A percentile compares a stretch with the other conserved stretches of the same genome.
Evolutionary conservation across 768 basidiomycete genomes (phyloP).

Genomic region (Lentinula sp.): DNA sequence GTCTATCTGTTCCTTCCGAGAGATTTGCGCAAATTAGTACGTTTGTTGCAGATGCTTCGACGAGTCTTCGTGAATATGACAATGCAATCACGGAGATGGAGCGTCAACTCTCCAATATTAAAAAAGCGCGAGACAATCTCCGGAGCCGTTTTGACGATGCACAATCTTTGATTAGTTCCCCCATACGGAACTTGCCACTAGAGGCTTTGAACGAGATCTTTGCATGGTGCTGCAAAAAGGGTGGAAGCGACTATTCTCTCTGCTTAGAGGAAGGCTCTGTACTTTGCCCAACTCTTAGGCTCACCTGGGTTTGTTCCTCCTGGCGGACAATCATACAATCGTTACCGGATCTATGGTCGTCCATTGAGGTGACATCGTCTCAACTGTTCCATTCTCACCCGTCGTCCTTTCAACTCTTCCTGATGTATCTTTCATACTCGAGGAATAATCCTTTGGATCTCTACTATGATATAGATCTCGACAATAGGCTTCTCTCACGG

Average conservation of each 20-base stretch:
- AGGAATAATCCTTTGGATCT: not conserved
- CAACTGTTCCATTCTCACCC: not conserved
- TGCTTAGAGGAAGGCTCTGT: not conserved
- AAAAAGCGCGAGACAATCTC: not conserved
- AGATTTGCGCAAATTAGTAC: not conserved
- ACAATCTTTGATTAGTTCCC: not conserved
- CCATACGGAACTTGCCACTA: not conserved
- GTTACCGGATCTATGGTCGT: not conserved
- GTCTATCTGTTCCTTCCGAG: not conserved
- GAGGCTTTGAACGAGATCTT: slow-evolving; percentile 2
- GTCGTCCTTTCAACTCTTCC: not conserved
- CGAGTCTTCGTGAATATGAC: not conserved
- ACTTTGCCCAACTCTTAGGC: not conserved
- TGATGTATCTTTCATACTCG: not conserved
- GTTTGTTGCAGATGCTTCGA: not conserved
- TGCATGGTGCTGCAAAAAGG: not conserved
- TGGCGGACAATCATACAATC: not conserved
- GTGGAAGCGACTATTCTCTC: not conserved
- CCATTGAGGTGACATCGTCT: not conserved
- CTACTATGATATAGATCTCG: not conserved
- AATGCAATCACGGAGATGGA: not conserved
- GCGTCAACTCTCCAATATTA: not conserved
- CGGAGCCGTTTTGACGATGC: not conserved
- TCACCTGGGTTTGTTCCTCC: not conserved
- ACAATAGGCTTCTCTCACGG: not conserved